Evolutionary conservation across 352 stramenopile species (phyloP), one percentile per base, ranked within the genome.

Genomic region (Phytophthora crassamura): DNA sequence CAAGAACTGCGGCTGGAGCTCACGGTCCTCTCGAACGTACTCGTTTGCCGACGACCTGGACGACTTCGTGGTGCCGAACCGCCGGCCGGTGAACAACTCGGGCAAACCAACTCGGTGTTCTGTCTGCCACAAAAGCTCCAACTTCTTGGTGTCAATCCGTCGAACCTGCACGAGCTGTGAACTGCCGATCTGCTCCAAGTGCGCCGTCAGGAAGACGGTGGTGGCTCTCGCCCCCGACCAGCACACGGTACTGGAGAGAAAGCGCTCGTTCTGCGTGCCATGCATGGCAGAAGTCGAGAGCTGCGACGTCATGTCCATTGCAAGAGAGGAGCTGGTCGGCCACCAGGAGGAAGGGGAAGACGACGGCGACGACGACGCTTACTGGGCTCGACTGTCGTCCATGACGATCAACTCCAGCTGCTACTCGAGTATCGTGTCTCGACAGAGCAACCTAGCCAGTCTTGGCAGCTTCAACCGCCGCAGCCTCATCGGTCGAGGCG

Each of bases 171-270:
- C 66, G 39, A 74, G 69, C 35, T 82, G 74, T 32, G 54, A 72
- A 4, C 56, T 66, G 8, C 61, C 52, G 18, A 53, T 82, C 9
- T 82, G 74, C 38, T 75, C 73, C 6, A 77, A 72, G 49, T 82
- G 74, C 25, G 70, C 53, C 16, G 56, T 75, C 34, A 78, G 75
- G 36, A 69, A 77, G 61, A 54, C 59, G 5, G 62, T 82, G n/a
- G 67, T 76, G 11, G 61, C 69, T 30, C 62, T 81, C 15, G 73
- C 73, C 0, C 73, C 69, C 2, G 73, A 81, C 32, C 65, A 74
- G 32, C 50, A 72, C 52, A 72, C 69, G 1, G 57, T 81, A 7
- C 59, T 81, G 15, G 58, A 76, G 41, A 46, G 59, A 22, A 76
- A 71, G 38, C 69, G 69, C 22, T 67, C 61, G 9, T 81, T 81